Evolutionary conservation across 1,284 basidiomycete genomes (phyloP).

Genomic region (Malassezia sp.): DNA sequence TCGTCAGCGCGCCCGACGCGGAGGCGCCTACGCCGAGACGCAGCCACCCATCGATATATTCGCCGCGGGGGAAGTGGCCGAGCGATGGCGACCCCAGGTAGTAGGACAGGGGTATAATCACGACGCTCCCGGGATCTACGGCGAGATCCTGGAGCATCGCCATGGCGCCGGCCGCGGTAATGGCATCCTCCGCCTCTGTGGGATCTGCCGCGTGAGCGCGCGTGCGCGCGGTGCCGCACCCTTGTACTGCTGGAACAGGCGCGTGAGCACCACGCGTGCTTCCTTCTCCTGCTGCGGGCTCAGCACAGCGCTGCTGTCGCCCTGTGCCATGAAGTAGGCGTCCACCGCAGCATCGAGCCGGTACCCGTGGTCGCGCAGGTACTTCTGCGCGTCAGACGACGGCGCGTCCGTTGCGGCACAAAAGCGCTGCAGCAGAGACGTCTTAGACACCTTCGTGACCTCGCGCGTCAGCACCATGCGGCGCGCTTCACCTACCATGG

Average conservation of each 20-base stretch:
- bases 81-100: slow-evolving; percentile 35
- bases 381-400: slow-evolving; percentile 5
- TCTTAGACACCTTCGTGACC: slow-evolving; percentile 9
- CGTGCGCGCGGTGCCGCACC: slow-evolving; percentile 49
- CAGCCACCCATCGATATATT: slow-evolving; percentile 38
- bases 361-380: slow-evolving; percentile 1
- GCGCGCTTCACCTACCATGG: not conserved
- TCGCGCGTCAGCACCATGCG: not conserved
- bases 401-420: slow-evolving; percentile 4
- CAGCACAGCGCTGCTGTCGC: not conserved
- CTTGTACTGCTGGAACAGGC: slow-evolving; percentile 67
- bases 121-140: slow-evolving; percentile 35
- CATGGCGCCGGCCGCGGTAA: slow-evolving; percentile 38
- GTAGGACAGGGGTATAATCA: slow-evolving; percentile 39
- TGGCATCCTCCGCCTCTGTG: slow-evolving; percentile 25
- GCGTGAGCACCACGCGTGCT: slow-evolving; percentile 50
- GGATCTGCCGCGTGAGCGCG: slow-evolving; percentile 2
- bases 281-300: slow-evolving; percentile 22
- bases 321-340: not conserved
- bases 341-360: slow-evolving; percentile 12
- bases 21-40: slow-evolving; percentile 20
- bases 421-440: slow-evolving; percentile 3
- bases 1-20: not conserved
- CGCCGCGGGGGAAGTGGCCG: slow-evolving; percentile 30
- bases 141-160: slow-evolving; percentile 32